These are phyloP conservation scores for Fusarium sacchari DNA, from an alignment of 2,329 filamentous ascomycete genomes.

Conservation along the genomic window DNA sequence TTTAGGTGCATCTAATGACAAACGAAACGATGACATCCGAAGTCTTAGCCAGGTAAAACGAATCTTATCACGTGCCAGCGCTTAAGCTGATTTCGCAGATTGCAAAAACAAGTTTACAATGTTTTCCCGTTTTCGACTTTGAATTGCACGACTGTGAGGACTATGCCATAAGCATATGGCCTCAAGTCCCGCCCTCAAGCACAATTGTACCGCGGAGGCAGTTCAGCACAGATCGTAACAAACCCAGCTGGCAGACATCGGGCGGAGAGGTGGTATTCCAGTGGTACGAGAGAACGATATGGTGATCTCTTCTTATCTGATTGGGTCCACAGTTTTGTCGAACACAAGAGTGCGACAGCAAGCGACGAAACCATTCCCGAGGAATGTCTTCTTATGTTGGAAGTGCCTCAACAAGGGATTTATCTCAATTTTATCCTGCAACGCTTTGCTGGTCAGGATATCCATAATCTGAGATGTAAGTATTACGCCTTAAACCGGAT, in stretches of 20 bases:
- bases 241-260: accelerated
- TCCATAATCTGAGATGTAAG: not conserved
- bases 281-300: not conserved
- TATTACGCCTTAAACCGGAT: too few species aligned
- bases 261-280: accelerated
- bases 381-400: not conserved
- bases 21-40: not conserved
- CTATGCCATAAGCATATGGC: not conserved
- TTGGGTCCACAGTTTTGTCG: not conserved
- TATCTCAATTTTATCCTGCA: accelerated
- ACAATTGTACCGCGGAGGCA: accelerated
- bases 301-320: not conserved
- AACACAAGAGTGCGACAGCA: too few species aligned
- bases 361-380: too few species aligned
- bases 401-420: not conserved
- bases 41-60: not conserved
- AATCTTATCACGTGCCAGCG: accelerated
- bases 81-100: not conserved
- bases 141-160: accelerated
- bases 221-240: accelerated
- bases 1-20: accelerated
- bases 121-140: not conserved
- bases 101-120: accelerated
- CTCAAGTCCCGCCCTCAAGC: accelerated
- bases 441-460: accelerated